These are phyloP conservation scores for Ambrosiella cleistominuta DNA, from an alignment of 2,329 filamentous ascomycete species.

Conservation along the genomic window DNA sequence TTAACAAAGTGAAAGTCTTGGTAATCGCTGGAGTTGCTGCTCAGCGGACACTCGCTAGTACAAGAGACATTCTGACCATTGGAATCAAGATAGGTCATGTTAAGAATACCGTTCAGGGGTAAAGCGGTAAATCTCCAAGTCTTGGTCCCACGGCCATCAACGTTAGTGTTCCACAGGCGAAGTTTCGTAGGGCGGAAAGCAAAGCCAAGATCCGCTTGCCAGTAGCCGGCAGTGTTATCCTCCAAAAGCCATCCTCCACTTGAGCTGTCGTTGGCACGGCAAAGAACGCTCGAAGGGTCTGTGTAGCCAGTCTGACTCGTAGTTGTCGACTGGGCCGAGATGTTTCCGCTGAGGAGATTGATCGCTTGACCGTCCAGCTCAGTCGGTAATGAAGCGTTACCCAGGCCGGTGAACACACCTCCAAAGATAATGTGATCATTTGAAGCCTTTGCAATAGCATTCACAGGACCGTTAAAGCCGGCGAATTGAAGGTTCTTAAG, in stretches of 20 bases:
- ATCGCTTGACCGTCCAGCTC: slow-evolving; percentile 59
- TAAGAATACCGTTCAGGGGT: slow-evolving; percentile 85
- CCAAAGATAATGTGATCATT: slow-evolving; percentile 84
- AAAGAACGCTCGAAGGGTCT: slow-evolving; percentile 68
- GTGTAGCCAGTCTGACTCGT: slow-evolving; percentile 45
- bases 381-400: slow-evolving; percentile 51
- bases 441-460: slow-evolving; percentile 61
- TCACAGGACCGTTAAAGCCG: slow-evolving; percentile 86
- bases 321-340: slow-evolving; percentile 48
- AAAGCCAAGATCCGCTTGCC: slow-evolving; percentile 69
- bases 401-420: slow-evolving; percentile 72
- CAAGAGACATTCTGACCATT: slow-evolving; percentile 50
- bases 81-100: slow-evolving; percentile 77
- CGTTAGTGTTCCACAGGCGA: slow-evolving; percentile 71
- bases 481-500: slow-evolving; percentile 77
- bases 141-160: slow-evolving; percentile 70
- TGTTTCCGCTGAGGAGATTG: slow-evolving; percentile 63
- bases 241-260: slow-evolving; percentile 63
- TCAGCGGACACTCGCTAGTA: slow-evolving; percentile 71
- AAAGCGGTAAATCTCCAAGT: slow-evolving; percentile 74
- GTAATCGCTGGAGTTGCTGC: slow-evolving; percentile 47
- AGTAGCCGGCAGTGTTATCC: slow-evolving; percentile 60
- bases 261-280: slow-evolving; percentile 47
- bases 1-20: slow-evolving; percentile 93
- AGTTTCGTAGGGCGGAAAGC: slow-evolving; percentile 76